Percentiles rank a stretch among this genome's conserved stretches.
Evolutionary conservation across 257 asterid genomes (phyloP).

Genomic region (Scutellaria galericulata): DNA sequence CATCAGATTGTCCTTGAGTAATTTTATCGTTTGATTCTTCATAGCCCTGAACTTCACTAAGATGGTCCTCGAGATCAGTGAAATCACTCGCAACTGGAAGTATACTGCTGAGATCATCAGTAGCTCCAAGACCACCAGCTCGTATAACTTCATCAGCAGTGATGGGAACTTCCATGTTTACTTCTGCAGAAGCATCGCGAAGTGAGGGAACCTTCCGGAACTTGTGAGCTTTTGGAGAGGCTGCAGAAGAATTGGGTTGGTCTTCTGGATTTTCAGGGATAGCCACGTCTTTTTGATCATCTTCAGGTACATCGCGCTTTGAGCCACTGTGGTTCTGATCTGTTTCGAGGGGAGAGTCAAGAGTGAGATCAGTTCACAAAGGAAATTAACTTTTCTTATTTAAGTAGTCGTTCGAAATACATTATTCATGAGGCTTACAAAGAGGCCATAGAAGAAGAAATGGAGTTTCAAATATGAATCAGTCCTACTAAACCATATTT

Average conservation of each 20-base stretch:
- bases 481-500: not conserved
- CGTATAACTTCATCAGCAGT: conserved; percentile 57
- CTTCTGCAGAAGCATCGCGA: conserved; percentile 43
- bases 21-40: conserved; percentile 56
- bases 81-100: conserved; percentile 70
- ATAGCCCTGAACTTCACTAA: conserved; percentile 53
- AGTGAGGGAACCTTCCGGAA: conserved; percentile 24
- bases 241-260: conserved; percentile 23
- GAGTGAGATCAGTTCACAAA: conserved; percentile 13
- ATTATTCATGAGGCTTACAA: not conserved
- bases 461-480: not conserved
- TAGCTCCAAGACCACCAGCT: conserved; percentile 80
- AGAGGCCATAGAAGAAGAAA: not conserved
- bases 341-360: conserved; percentile 23
- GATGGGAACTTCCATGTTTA: conserved; percentile 71
- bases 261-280: conserved; percentile 8
- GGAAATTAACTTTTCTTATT: conserved; percentile 4
- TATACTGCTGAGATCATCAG: conserved; percentile 58
- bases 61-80: conserved; percentile 68
- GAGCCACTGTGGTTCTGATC: conserved; percentile 40
- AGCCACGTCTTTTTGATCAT: conserved; percentile 22
- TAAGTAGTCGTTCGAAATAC: not conserved
- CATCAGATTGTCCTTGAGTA: conserved; percentile 22
- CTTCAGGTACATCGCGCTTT: conserved; percentile 36
- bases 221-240: no score